Conservation (phyloP, 176 grass and related monocot genomes). For the Phoenix roebelenii region DNA sequence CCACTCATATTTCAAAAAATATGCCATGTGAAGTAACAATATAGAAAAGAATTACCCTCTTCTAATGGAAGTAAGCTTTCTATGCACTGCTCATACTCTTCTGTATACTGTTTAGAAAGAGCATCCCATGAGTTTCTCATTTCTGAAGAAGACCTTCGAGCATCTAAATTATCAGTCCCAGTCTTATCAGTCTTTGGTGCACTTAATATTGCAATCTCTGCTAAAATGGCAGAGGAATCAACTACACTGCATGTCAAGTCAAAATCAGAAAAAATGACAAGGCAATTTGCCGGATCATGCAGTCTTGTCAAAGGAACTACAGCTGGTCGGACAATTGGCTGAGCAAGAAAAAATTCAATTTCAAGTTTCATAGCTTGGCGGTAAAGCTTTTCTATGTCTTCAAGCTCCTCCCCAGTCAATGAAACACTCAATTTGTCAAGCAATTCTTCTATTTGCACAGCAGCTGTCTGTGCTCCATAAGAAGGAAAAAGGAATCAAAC, state of each 20-base stretch:
- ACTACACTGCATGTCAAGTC: constrained; percentile 91
- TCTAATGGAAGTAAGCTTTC: constrained; percentile 62
- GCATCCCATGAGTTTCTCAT: constrained; percentile 65
- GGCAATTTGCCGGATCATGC: constrained; percentile 44
- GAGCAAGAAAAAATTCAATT: constrained; percentile 69
- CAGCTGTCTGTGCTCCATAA: constrained; percentile 35
- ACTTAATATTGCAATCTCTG: constrained; percentile 80
- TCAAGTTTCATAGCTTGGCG: constrained; percentile 78
- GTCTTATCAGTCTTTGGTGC: constrained; percentile 54
- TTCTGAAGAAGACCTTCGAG: constrained; percentile 36
- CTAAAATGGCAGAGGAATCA: constrained; percentile 87
- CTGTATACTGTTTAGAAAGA: constrained; percentile 70
- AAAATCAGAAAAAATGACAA: constrained; percentile 90
- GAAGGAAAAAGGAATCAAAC: not conserved
- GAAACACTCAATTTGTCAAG: constrained; percentile 88
- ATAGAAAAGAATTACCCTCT: constrained; percentile 34
- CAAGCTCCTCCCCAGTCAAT: constrained; percentile 84
- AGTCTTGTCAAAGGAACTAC: constrained; percentile 75
- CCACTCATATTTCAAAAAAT: too few relatives aligned
- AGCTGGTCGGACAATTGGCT: constrained; percentile 37
- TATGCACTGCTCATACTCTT: constrained; percentile 82
- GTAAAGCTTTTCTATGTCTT: constrained; percentile 85
- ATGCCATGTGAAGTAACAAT: too few relatives aligned
- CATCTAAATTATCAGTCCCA: constrained; percentile 35
- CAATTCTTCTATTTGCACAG: constrained; percentile 80